phyloP scores from a whole-genome alignment of 176 grass and related monocot genomes.

The Chrysopogon serrulatus region DNA sequence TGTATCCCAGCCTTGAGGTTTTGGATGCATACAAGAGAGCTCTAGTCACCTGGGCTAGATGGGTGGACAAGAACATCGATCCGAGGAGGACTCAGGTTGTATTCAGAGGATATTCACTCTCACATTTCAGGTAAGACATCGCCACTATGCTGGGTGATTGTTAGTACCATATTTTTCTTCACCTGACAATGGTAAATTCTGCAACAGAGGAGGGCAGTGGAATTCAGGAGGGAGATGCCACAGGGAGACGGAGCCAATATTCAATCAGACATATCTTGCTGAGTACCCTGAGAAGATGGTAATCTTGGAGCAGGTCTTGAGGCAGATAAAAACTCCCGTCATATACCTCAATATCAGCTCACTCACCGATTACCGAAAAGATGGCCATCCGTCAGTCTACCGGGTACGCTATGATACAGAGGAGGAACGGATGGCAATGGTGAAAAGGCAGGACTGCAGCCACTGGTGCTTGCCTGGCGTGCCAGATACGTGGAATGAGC shows the following conservation, averaged over 20 bases:
- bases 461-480: conserved; percentile 94
- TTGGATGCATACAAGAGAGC: conserved; percentile 77
- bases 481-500: conserved; percentile 89
- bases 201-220: conserved; percentile 81
- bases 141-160: neutral
- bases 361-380: conserved; percentile 86
- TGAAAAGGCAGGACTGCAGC: conserved; percentile 85
- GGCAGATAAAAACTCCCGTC: conserved; percentile 69
- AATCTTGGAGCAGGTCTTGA: conserved; percentile 56
- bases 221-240: conserved; percentile 83
- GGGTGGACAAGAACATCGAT: conserved; percentile 81
- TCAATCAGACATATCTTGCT: conserved; percentile 56
- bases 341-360: conserved; percentile 86
- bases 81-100: conserved; percentile 70
- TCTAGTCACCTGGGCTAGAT: conserved; percentile 72
- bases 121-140: conserved; percentile 69
- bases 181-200: neutral
- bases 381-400: conserved; percentile 82
- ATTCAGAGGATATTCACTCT: conserved; percentile 78
- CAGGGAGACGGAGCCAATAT: conserved; percentile 77
- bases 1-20: conserved; percentile 59
- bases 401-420: conserved; percentile 38
- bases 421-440: conserved; percentile 55
- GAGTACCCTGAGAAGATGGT: conserved; percentile 82
- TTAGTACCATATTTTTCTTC: neutral